phyloP scores from a whole-genome alignment of 2,329 filamentous ascomycete genomes.

The Monosporascus sp. region DNA sequence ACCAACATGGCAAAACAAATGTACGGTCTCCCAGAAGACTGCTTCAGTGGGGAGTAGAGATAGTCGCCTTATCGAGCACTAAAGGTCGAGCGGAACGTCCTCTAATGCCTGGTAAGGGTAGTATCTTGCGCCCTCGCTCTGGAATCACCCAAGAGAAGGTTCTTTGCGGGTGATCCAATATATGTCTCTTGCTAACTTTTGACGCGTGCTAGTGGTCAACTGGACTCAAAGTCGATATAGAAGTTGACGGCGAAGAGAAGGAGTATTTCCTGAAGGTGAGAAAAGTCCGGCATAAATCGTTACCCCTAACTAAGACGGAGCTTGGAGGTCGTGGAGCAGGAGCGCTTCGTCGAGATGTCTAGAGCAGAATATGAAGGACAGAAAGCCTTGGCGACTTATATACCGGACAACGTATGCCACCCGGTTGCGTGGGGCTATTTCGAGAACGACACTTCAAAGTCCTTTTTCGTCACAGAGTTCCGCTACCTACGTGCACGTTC shows the following conservation, averaged over 20 bases:
- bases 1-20: background rate
- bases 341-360: conserved; percentile 13
- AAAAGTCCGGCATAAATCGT: background rate
- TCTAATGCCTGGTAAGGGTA: too few species aligned
- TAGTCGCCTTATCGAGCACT: too few species aligned
- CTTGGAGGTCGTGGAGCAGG: conserved; percentile 11
- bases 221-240: conserved; percentile 3
- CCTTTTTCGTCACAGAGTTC: conserved; percentile 10
- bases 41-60: too few species aligned
- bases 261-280: conserved; percentile 12
- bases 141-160: too few species aligned
- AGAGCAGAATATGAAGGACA: conserved; percentile 17
- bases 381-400: conserved; percentile 10
- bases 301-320: background rate
- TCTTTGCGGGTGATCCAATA: background rate
- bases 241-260: conserved; percentile 5
- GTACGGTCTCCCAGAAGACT: background rate
- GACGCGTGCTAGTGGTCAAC: background rate
- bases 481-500: conserved; percentile 1
- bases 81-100: too few species aligned
- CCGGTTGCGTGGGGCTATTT: conserved; percentile 16
- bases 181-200: background rate
- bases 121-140: too few species aligned
- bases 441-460: conserved; percentile 3
- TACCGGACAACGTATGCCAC: conserved; percentile 13